Percentiles rank a stretch among this genome's conserved stretches.
phyloP scores from a whole-genome alignment of 257 asterid genomes.

The Lithospermum erythrorhizon region DNA sequence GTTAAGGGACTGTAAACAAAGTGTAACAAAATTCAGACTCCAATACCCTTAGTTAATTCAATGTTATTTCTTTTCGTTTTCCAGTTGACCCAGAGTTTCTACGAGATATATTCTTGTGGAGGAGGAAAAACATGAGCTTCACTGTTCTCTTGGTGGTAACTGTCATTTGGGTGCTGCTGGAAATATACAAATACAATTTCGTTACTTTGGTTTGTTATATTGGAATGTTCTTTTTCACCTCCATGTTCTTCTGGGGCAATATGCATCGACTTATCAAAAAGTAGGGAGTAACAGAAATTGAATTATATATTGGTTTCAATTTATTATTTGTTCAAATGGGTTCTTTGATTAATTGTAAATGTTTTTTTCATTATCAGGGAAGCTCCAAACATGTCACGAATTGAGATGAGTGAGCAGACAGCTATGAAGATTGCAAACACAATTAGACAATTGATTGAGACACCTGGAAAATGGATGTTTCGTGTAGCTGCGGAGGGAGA shows the following conservation, averaged over 20 bases:
- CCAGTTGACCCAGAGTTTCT: conserved; percentile 18
- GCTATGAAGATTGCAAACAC: conserved; percentile 22
- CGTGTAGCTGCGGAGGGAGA: conserved; percentile 36
- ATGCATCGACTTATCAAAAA: conserved; percentile 35
- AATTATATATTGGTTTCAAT: too few relatives aligned
- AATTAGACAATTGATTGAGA: conserved; percentile 21
- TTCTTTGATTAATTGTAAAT: neutral
- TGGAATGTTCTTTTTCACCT: conserved; percentile 29
- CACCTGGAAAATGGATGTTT: conserved; percentile 26
- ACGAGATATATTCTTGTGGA: conserved; percentile 46
- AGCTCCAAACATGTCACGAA: conserved; percentile 30
- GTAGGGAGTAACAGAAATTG: conserved; percentile 17
- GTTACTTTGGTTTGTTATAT: conserved; percentile 35
- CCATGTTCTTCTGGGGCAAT: conserved; percentile 40
- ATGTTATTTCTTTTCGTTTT: too few relatives aligned
- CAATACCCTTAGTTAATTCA: too few relatives aligned
- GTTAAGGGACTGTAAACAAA: too few relatives aligned
- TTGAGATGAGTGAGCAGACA: conserved; percentile 37
- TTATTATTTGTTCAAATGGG: neutral
- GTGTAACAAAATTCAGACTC: too few relatives aligned
- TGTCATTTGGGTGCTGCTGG: conserved; percentile 32
- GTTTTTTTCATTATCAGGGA: conserved; percentile 24
- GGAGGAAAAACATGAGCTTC: conserved; percentile 27
- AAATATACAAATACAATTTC: conserved; percentile 34
- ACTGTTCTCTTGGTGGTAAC: conserved; percentile 33